phyloP scores from a whole-genome alignment of 441 rosid genomes.

The Gossypium davidsonii region DNA sequence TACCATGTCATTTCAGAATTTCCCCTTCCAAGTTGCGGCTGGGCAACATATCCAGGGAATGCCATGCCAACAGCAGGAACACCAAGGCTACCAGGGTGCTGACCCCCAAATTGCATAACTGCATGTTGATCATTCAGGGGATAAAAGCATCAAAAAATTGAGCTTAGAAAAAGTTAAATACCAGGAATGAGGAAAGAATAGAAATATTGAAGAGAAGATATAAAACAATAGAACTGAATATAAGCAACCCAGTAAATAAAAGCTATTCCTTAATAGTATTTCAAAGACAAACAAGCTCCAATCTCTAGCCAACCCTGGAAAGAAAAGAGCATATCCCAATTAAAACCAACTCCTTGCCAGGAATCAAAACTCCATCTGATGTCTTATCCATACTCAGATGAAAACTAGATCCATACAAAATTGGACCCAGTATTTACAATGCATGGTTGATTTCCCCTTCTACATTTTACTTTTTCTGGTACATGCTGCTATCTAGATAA shows the following conservation, averaged over 20 bases:
- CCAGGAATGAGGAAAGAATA: not conserved
- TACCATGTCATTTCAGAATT: slow-evolving; percentile 99
- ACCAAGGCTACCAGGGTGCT: slow-evolving; percentile 81
- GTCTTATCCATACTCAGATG: too few relatives aligned
- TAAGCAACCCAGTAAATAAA: not conserved
- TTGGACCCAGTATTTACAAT: not conserved
- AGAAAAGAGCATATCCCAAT: not conserved
- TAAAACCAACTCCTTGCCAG: not conserved
- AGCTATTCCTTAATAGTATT: not conserved
- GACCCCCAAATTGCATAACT: slow-evolving; percentile 89
- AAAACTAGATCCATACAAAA: not conserved
- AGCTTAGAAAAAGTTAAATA: not conserved
- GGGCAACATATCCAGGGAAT: slow-evolving; percentile 91
- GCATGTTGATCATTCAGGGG: slow-evolving; percentile 21
- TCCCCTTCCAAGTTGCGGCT: slow-evolving; percentile 79
- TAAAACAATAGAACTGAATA: not conserved
- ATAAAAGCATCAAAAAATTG: not conserved
- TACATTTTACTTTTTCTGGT: not conserved
- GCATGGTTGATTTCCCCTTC: not conserved
- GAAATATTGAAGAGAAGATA: not conserved
- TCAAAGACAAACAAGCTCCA: not conserved
- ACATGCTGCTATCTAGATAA: slow-evolving; percentile 3
- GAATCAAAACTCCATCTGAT: not conserved
- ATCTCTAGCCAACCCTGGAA: not conserved
- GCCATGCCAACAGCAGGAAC: slow-evolving; percentile 98